A percentile compares a stretch with the other conserved stretches of the same genome.
phyloP scores from a whole-genome alignment of 129 eudicot species.

The Scalesia atractyloides region DNA sequence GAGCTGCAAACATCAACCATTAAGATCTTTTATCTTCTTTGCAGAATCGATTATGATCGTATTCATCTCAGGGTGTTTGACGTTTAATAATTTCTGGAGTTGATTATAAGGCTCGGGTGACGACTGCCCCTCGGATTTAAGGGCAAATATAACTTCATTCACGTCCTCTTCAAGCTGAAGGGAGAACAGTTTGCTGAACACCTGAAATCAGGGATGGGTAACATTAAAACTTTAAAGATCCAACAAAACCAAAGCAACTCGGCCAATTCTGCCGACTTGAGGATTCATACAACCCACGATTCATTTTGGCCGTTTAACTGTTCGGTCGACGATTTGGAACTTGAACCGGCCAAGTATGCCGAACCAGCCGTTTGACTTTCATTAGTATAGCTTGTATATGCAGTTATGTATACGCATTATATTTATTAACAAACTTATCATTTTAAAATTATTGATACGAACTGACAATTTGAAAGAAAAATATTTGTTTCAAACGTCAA shows the following conservation, averaged over 20 bases:
- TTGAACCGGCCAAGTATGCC: background rate
- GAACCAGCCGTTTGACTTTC: background rate
- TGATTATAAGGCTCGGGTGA: conserved; percentile 49
- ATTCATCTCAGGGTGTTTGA: conserved; percentile 46
- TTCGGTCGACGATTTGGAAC: background rate
- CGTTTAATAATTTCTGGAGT: conserved; percentile 49
- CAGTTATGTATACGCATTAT: background rate
- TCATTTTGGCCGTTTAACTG: background rate
- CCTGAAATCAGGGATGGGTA: conserved; percentile 50
- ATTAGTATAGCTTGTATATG: background rate
- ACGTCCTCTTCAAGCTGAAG: conserved; percentile 90
- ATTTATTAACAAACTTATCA: background rate
- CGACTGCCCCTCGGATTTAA: conserved; percentile 36
- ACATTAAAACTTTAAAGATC: background rate
- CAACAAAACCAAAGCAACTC: background rate
- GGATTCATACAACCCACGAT: too few species aligned
- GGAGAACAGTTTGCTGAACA: conserved; percentile 57
- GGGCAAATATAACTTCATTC: conserved; percentile 82
- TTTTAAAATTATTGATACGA: background rate
- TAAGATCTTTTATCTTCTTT: conserved; percentile 53
- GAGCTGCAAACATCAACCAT: conserved; percentile 30
- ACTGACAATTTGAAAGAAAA: background rate
- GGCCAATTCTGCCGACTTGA: background rate
- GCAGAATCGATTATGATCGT: conserved; percentile 46
- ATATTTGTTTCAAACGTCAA: background rate